Evolutionary conservation across 345 rosid genomes (phyloP), one percentile per base, ranked within the genome.

Genomic region (Erucastrum elatum): DNA sequence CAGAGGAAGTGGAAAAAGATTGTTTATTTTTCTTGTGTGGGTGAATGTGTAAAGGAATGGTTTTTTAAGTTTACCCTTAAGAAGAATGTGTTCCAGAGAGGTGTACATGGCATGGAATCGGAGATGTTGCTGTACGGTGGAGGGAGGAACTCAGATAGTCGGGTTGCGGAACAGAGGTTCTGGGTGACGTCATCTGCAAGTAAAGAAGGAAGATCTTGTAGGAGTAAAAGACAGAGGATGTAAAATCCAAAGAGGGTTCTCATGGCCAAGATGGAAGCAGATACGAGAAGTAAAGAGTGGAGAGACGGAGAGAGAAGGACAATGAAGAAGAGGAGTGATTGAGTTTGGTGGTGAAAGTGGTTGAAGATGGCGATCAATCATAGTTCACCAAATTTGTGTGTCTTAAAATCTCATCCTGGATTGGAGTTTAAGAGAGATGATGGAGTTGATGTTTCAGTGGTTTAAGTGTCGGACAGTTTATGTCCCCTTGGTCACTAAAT

Each of bases 71-170:
- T 87, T 67, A 94, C 98, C 87, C 97, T 82, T 79, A 94, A 84
- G 72, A 90, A 71, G 65, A 87, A 90, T 66, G 85, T 87, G 83
- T 94, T 89, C 98, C 98, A 92, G 66, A 92, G 71, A 15, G 92
- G 92, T 51, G 85, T 63, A 75, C 98, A 92, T 1, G 82, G 67
- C 81, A 89, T 78, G 12, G 64, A 30, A 59, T 86, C 85, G 27
- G 98, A 86, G 67, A 88, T 70, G 66, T 89, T 92, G 60, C 82
- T 84, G 70, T 91, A 92, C 0, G 98, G 97, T 5, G 95, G 97
- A 62, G 95, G 89, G 70, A 92, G 95, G 55, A 92, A 84, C 21
- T 56, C 77, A 3, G 84, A 80, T 67, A 86, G 53, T 51, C 89
- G 88, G 10, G 71, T 84, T 11, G 80, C 67, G 21, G 82, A 82